phyloP scores from a whole-genome alignment of 768 basidiomycete species.

The Naganishia onofrii region DNA sequence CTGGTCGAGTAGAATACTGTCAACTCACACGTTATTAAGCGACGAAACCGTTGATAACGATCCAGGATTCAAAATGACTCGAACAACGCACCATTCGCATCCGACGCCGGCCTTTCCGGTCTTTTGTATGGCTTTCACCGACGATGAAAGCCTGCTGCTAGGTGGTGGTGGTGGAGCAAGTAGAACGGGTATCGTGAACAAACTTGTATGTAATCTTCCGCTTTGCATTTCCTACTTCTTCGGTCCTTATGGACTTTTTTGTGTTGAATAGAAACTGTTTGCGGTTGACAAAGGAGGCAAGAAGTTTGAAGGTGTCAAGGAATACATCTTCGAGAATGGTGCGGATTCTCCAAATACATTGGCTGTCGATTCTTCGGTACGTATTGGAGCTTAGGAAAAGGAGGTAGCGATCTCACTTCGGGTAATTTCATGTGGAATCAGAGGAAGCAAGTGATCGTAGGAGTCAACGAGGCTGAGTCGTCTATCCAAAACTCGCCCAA shows the following conservation, averaged over 20 bases:
- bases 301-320: slow-evolving; percentile 50
- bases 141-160: slow-evolving; percentile 68
- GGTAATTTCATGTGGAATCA: background rate
- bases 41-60: background rate
- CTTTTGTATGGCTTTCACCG: slow-evolving; percentile 77
- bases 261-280: slow-evolving; percentile 43
- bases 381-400: too few relatives aligned
- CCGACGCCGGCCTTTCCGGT: slow-evolving; percentile 80
- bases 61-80: slow-evolving; percentile 59
- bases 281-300: slow-evolving; percentile 46
- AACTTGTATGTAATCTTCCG: slow-evolving; percentile 63
- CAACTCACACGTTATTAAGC: background rate
- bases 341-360: slow-evolving; percentile 78
- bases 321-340: slow-evolving; percentile 70
- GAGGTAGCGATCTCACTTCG: background rate
- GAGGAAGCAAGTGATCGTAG: slow-evolving; percentile 65
- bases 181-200: slow-evolving; percentile 88
- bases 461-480: slow-evolving; percentile 75
- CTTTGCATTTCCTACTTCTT: background rate
- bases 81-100: slow-evolving; percentile 74
- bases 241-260: background rate
- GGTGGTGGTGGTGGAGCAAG: slow-evolving; percentile 85
- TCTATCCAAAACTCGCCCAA: slow-evolving; percentile 55
- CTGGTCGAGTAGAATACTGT: background rate
- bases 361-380: slow-evolving; percentile 28